phyloP scores from a whole-genome alignment of 805 yeast genomes.

The Saccharomyces paradoxus region DNA sequence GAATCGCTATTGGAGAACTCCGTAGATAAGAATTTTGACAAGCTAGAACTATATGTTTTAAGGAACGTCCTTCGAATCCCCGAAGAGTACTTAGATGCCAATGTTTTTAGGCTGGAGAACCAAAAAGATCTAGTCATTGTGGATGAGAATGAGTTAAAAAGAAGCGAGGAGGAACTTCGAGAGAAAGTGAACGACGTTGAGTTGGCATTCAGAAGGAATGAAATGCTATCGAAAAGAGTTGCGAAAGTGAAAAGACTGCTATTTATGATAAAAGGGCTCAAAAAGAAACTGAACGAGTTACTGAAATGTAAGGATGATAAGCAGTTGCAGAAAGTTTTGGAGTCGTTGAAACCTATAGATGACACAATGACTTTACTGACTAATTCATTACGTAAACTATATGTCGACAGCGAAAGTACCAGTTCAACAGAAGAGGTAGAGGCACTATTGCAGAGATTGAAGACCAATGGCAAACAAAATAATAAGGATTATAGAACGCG shows the following conservation, averaged over 20 bases:
- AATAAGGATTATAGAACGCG: neutral
- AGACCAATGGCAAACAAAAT: neutral
- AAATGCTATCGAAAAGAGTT: conserved; percentile 13
- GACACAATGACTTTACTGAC: conserved; percentile 21
- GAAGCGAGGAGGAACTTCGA: conserved; percentile 10
- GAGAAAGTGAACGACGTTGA: conserved; percentile 18
- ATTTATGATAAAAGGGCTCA: conserved; percentile 19
- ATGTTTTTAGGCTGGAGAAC: conserved; percentile 61
- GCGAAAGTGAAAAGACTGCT: conserved; percentile 12
- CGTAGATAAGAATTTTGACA: conserved; percentile 77
- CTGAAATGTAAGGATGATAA: conserved; percentile 8
- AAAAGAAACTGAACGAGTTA: conserved; percentile 7
- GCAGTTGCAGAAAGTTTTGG: conserved; percentile 10
- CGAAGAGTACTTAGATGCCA: conserved; percentile 49
- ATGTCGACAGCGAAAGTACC: conserved; percentile 21
- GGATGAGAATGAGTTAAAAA: conserved; percentile 5
- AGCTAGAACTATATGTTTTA: conserved; percentile 71
- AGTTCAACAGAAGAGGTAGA: conserved; percentile 20
- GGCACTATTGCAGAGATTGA: neutral
- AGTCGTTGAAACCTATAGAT: conserved; percentile 23
- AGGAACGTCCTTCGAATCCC: conserved; percentile 74
- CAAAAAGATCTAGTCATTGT: conserved; percentile 45
- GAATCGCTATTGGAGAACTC: conserved; percentile 68
- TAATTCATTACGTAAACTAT: conserved; percentile 19
- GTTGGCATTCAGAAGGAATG: conserved; percentile 13